Evolutionary conservation across 1,284 basidiomycete genomes (phyloP), one percentile per base, ranked within the genome.

Genomic region (Tremellales sp.): DNA sequence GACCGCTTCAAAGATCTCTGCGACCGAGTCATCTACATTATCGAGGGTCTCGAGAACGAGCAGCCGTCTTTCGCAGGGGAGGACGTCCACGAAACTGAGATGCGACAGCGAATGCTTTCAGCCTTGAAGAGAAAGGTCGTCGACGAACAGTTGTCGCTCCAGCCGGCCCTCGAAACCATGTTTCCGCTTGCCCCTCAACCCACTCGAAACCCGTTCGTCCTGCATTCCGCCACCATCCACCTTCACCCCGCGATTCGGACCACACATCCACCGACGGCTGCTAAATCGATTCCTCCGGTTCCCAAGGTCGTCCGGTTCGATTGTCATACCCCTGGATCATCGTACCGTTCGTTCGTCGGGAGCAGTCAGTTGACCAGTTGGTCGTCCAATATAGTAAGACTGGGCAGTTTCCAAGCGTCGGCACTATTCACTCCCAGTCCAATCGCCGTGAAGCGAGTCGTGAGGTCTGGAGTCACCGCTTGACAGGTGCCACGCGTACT

Each of bases 361-460:
- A 42, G 41, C 25, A 46, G 28, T 24, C 47, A 56, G 41, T 42
- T 47, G 14, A 49, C 43, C n/a, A n/a, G n/a, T 21, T 63, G 61
- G 61, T 44, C 55, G 16, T 50, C 40, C 28, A 56, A 63, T 41
- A 47, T 62, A n/a, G 50, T 63, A 9, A 27, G 61, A 19, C 26
- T 67, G 27, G 65, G 63, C 1, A 59, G 57, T 27, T 67, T 54
- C 34, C 65, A 67, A 39, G 57, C 54, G 16, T 58, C 56, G n/a
- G 42, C 50, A 34, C 36, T 67, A 28, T 67, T 67, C 46, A 58
- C 47, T 22, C 60, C 60, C 13, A 63, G 60, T 42, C 65, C 65
- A 21, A 47, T 67, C 18, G 63, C 63, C 6, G 60, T 65, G 2
- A 51, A 52, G 18, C 51, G 34, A 31, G 10, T 43, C 14, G 32